phyloP scores from a whole-genome alignment of 2,329 filamentous ascomycete species.

The Pseudogymnoascus sp. region DNA sequence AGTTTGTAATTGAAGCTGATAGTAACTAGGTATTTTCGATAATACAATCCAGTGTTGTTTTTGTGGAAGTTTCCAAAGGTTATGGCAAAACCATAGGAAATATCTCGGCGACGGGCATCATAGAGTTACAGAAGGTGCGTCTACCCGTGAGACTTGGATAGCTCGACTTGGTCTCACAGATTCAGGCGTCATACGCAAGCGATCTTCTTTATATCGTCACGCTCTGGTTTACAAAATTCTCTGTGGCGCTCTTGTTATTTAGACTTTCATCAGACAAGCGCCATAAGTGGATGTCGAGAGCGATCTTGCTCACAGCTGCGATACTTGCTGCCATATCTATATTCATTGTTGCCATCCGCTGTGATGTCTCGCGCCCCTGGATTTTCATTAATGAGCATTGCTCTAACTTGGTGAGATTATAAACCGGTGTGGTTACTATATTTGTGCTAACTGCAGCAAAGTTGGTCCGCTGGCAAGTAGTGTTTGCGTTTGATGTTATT shows the following conservation, averaged over 20 bases:
- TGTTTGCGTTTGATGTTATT: constrained; percentile 32
- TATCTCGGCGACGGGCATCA: constrained; percentile 17
- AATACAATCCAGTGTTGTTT: constrained; percentile 31
- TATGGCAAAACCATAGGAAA: constrained; percentile 30
- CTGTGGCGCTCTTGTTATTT: constrained; percentile 34
- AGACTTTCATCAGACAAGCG: constrained; percentile 35
- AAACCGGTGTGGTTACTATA: not conserved
- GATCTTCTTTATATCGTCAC: constrained; percentile 36
- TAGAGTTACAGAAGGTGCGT: constrained; percentile 31
- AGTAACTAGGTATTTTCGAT: constrained; percentile 26
- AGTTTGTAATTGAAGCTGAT: constrained; percentile 14
- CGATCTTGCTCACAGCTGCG: constrained; percentile 29
- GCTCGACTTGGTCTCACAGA: not conserved
- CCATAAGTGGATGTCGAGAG: constrained; percentile 31
- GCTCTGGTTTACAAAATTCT: constrained; percentile 36
- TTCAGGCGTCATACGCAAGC: constrained; percentile 30
- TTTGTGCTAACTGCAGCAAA: constrained; percentile 12
- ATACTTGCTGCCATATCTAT: constrained; percentile 32
- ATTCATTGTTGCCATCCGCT: constrained; percentile 33
- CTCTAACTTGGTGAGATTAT: constrained; percentile 24
- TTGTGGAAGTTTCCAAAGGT: constrained; percentile 31
- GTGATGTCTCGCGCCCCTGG: constrained; percentile 32
- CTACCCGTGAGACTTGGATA: not conserved
- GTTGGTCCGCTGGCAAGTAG: constrained; percentile 32
- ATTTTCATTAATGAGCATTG: constrained; percentile 26